A percentile compares a stretch with the other conserved stretches of the same genome.
phyloP scores from a whole-genome alignment of 2,329 filamentous ascomycete species.

The Cladophialophora immunda region DNA sequence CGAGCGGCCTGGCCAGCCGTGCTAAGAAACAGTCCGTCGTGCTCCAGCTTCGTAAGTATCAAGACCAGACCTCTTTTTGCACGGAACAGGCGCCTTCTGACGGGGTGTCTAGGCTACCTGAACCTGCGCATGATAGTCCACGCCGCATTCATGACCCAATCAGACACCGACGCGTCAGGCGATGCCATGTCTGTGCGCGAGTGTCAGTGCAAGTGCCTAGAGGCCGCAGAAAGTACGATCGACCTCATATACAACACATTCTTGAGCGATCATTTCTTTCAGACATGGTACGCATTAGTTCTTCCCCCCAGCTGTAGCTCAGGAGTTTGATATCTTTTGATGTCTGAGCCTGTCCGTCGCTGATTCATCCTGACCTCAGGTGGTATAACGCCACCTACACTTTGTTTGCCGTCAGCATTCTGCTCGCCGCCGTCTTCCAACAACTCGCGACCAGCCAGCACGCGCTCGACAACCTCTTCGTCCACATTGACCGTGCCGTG shows the following conservation, averaged over 20 bases:
- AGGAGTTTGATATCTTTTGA: no score
- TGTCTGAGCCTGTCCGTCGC: no score
- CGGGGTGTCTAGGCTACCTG: slow-evolving; percentile 44
- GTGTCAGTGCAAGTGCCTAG: slow-evolving; percentile 43
- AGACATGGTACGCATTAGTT: slow-evolving; percentile 46
- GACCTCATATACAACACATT: slow-evolving; percentile 52
- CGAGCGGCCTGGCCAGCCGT: slow-evolving; percentile 46
- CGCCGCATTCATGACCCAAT: slow-evolving; percentile 43
- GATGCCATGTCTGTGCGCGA: slow-evolving; percentile 43
- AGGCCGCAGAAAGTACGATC: slow-evolving; percentile 52
- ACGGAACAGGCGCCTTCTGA: not conserved
- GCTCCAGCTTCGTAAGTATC: slow-evolving; percentile 45
- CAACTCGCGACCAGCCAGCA: slow-evolving; percentile 46
- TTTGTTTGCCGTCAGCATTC: slow-evolving; percentile 46
- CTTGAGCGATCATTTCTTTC: slow-evolving; percentile 51
- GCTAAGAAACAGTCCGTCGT: slow-evolving; percentile 49
- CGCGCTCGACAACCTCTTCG: slow-evolving; percentile 43
- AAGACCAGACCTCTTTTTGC: slow-evolving; percentile 1
- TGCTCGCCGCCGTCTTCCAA: slow-evolving; percentile 47
- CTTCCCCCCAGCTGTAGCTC: not conserved
- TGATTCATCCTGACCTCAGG: slow-evolving; percentile 5
- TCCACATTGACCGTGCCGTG: slow-evolving; percentile 49
- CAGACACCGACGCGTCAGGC: slow-evolving; percentile 42
- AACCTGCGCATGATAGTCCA: slow-evolving; percentile 53
- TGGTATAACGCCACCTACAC: slow-evolving; percentile 56